Evolutionary conservation across 768 basidiomycete genomes (phyloP), one percentile per base, ranked within the genome.

Genomic region (Ramaria sp.): DNA sequence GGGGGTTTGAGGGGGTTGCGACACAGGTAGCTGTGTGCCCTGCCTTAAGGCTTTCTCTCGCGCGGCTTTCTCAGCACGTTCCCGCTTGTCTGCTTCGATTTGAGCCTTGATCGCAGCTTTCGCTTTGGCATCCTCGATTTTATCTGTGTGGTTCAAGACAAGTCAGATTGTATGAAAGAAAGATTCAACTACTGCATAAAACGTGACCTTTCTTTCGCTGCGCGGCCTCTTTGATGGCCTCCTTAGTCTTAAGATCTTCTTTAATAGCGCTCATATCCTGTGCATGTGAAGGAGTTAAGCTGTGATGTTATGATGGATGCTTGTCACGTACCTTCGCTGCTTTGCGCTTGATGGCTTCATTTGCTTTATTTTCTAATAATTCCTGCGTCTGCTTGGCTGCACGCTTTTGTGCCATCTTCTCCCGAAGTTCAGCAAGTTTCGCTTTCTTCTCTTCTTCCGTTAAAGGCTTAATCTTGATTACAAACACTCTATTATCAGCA

Each of bases 391-490:
- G 77, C 67, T 91, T 91, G 49, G 63, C 68, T 1, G 83, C 75
- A 1, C 88, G 81, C 67, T 97, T 98, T 55, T 75, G 82, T 0
- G 78, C 74, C 79, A 97, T 82, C 70, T 84, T 91, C 52, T 76
- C 71, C 24, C 81, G 75, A 56, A 99, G 69, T 59, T 96, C 95
- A 0, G 69, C 80, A 0, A 98, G 74, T 63, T 83, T 89, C 60
- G 81, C 72, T 56, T 81, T 78, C 74, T 84, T 95, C 69, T 98
- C 92, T 62, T 94, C 92, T 68, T 97, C 93, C 0, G 94, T 97
- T 50, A 99, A 67, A 0, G 95, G 93, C 65, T 91, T 92, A 67
- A 97, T 81, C 90, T 91, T 55, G 3, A 13, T 34, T 34, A 34
- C 13, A 34, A 9, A 34, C 13, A 34, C 13, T 1, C 9, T 34